Evolutionary conservation across 306 rosid genomes (phyloP).

Genomic region (Pueraria montana): DNA sequence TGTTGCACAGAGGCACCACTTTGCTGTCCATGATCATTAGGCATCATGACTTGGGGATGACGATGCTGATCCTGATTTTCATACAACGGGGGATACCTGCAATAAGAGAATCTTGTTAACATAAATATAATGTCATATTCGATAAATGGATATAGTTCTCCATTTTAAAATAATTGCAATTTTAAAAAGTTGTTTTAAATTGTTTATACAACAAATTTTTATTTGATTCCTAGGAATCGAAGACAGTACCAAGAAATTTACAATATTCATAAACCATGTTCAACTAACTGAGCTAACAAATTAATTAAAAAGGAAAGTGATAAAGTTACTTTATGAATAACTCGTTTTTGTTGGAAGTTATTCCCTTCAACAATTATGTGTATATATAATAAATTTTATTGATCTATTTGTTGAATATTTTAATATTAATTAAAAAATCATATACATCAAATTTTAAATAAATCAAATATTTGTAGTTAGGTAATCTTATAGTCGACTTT

Average conservation of each 20-base stretch:
- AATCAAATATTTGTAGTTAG: too few species aligned
- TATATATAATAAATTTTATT: not conserved
- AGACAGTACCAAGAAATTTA: too few species aligned
- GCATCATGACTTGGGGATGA: not conserved
- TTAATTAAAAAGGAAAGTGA: not conserved
- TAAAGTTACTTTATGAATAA: not conserved
- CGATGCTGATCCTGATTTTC: not conserved
- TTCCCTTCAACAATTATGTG: not conserved
- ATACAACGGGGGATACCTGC: conserved; percentile 15
- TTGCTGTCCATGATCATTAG: not conserved
- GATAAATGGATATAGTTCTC: not conserved
- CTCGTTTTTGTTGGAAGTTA: too few species aligned
- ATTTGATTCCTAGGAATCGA: too few species aligned
- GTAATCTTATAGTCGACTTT: too few species aligned
- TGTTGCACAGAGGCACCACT: not conserved
- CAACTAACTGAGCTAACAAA: too few species aligned
- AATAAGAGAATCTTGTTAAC: not conserved
- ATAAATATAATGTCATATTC: not conserved
- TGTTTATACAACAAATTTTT: too few species aligned
- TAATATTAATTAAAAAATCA: not conserved
- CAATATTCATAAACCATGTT: too few species aligned
- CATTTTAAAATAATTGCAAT: not conserved
- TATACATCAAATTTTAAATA: not conserved
- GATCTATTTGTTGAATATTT: not conserved
- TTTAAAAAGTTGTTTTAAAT: not conserved